These are phyloP conservation scores for Peziza echinospora DNA, from an alignment of 495 filamentous ascomycete species.

Conservation along the genomic window DNA sequence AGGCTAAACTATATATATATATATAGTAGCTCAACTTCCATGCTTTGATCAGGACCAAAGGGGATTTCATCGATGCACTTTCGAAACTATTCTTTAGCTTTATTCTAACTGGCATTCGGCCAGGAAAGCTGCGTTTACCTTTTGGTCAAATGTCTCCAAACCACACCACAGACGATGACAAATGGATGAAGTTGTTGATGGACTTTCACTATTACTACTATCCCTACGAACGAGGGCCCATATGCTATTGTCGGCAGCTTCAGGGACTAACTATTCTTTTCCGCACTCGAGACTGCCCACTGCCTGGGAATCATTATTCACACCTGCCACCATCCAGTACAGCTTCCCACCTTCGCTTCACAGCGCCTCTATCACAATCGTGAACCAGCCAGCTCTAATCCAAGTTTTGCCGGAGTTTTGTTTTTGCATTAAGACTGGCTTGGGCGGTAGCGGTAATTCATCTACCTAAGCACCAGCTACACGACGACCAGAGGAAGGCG, in stretches of 20 bases:
- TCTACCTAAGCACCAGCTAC: not conserved
- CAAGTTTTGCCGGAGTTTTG: not conserved
- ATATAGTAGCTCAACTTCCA: not conserved
- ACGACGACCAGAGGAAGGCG: not conserved
- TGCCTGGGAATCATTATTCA: not conserved
- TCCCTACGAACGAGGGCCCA: not conserved
- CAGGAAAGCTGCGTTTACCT: not conserved
- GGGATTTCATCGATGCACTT: not conserved
- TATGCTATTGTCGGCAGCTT: not conserved
- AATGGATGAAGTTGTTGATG: not conserved
- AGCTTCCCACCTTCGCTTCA: not conserved
- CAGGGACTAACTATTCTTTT: not conserved
- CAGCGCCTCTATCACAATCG: not conserved
- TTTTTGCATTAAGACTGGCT: not conserved
- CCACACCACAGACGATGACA: not conserved
- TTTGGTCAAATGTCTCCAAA: not conserved
- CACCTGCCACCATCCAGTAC: not conserved
- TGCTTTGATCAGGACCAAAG: not conserved
- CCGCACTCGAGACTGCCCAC: not conserved
- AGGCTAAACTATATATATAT: too few species aligned
- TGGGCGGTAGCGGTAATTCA: too few species aligned
- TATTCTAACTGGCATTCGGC: not conserved
- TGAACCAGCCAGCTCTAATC: not conserved
- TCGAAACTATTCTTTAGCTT: not conserved
- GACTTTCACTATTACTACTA: not conserved